Evolutionary conservation across 257 asterid species (phyloP).

Genomic region (Solanum pinnatisectum): DNA sequence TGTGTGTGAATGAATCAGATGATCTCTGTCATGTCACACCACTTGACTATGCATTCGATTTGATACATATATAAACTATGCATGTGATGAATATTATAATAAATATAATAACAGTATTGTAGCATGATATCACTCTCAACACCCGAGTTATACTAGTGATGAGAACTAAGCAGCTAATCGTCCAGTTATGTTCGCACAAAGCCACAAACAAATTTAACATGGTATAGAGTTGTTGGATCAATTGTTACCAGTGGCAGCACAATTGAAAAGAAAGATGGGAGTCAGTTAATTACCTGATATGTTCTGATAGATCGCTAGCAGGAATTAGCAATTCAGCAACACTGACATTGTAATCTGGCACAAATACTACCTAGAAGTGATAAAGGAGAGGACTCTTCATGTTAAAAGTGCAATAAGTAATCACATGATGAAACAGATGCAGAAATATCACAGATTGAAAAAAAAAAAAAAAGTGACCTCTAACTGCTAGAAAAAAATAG

Average conservation of each 20-base stretch:
- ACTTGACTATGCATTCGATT: neutral
- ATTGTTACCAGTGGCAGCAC: neutral
- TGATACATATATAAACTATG: neutral
- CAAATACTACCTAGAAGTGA: constrained; percentile 50
- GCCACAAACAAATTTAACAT: neutral
- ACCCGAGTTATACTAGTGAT: neutral
- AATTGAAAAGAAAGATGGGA: neutral
- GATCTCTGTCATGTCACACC: neutral
- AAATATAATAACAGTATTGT: neutral
- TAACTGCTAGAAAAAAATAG: neutral
- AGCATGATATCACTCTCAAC: neutral
- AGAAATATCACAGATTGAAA: neutral
- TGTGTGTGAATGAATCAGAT: neutral
- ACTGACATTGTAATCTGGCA: constrained; percentile 83
- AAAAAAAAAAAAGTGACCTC: neutral
- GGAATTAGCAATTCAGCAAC: constrained; percentile 78
- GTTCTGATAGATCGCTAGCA: constrained; percentile 79
- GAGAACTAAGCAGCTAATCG: neutral
- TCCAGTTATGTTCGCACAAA: neutral
- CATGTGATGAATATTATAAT: neutral
- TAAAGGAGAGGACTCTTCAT: neutral
- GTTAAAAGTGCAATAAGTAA: neutral
- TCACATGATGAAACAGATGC: neutral
- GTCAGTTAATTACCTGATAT: constrained; percentile 51
- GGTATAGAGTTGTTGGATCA: neutral